Base-by-base conservation (phyloP, 371 early-diverging fungal genomes). In the Fennellomyces sp. region DNA sequence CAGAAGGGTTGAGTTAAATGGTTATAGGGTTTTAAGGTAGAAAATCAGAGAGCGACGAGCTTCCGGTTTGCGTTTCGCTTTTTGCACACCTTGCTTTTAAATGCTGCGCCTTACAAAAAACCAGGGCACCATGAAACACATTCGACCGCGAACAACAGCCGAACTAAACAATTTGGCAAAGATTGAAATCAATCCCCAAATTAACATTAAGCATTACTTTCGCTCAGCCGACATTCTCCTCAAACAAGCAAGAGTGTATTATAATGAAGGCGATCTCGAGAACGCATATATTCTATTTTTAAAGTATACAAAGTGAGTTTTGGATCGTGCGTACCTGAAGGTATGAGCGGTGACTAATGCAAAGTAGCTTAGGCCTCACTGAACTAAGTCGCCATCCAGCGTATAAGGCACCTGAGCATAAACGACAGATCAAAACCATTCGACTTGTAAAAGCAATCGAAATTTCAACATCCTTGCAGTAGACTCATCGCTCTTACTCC, bases 231-330 rank as follows among this genome's bases (percentile, higher is more conserved):
- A 80, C 26, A 65, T 73, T 2, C 47, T 84, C 25, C 69, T 78
- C 29, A 79, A 75, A 50, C 86, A 86, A 76, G 86, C 83, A 57
- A 53, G 72, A 53, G 68, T 83, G 11, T 86, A 86, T 61, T 68
- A 66, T 38, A 52, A 45, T 12, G 86, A 86, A 71, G 60, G 75
- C 30, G 84, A 86, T 58, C 56, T 76, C 8, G 78, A 82, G 42
- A 76, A 76, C 47, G 80, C 83, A 1, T 86, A 84, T 53, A 58
- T 82, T 10, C 63, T 81, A 0, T 83, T 82, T 45, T 76, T 86
- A 77, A 79, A 81, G 41, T 82, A 78, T 45, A 78, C 77, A 63
- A 84, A 75, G 86, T 86, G 77, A 52, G 70, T 31, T 45, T 25
- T 6, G 10, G 10, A 23, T 45, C 23, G 5, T 19, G 10, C 25